Base-by-base conservation (phyloP, 1,284 basidiomycete species). In the Trichosporon sp. region DNA sequence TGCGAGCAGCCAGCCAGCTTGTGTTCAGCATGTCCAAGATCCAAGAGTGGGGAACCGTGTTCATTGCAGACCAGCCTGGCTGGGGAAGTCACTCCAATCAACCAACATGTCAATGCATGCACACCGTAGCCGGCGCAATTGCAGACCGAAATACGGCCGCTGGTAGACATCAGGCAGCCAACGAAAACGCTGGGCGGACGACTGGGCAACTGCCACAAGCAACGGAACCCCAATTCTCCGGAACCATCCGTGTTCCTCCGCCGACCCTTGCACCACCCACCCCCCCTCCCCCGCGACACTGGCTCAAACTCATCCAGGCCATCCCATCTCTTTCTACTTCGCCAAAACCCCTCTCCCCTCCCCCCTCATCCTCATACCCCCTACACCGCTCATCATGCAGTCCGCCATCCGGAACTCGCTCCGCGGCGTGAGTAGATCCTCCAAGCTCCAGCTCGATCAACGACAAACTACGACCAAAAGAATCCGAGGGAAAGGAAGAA, bases 391-490 rank as follows among this genome's bases (percentile, higher is more conserved):
- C 85, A 82, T 74, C 70, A 95, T 96, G 93, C 92, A 94, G 87
- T 90, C 92, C 87, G 92, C 92, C 84, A 87, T 95, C 86, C 89
- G 91, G 87, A 92, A 92, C 87, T 89, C 91, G 84, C 74, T 83
- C 73, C 76, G 80, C 76, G 74, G 81, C 71, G 79, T 80, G 69
- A 80, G 78, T 75, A 76, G 77, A 68, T n/a, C 59, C 4, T 14
- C n/a, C n/a, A 51, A 51, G 48, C 48, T 35, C 32, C 48, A 32
- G 37, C 12, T 31, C 31, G 19, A 19, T 59, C 5, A 59, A 32
- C 56, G 11, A 14, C 19, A 4, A 26, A 31, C 4, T n/a, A n/a
- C n/a, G n/a, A n/a, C n/a, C n/a, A 32, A n/a, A 31, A 31, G 19
- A 40, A 26, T 16, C 35, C 14, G 16, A 26, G 2, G 4, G 38